phyloP scores from a whole-genome alignment of 495 filamentous ascomycete genomes.

The Lasiosphaeris hirsuta region DNA sequence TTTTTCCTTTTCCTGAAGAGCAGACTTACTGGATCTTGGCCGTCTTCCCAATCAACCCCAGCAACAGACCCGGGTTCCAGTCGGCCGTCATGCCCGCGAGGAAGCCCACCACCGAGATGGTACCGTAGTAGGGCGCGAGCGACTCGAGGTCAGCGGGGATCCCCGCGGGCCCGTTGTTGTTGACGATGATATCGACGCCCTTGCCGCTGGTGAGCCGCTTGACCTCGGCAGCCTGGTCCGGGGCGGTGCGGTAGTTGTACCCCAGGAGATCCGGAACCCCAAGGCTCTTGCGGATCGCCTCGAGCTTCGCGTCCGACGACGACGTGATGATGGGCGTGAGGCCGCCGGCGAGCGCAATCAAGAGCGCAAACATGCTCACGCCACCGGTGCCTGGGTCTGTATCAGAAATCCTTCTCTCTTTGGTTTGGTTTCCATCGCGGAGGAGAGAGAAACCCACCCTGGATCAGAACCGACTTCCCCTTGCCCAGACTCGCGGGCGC shows the following conservation, averaged over 20 bases:
- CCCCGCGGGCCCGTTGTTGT: constrained; percentile 21
- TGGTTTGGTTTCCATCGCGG: too few species aligned
- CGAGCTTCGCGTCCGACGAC: constrained; percentile 33
- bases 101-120: constrained; percentile 19
- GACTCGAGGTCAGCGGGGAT: constrained; percentile 14
- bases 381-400: constrained; percentile 20
- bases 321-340: constrained; percentile 39
- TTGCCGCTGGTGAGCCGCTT: constrained; percentile 26
- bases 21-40: constrained; percentile 13
- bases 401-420: too few species aligned
- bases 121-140: constrained; percentile 1
- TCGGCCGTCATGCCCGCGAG: constrained; percentile 10
- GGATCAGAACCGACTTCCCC: constrained; percentile 1
- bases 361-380: constrained; percentile 19
- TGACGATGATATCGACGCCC: constrained; percentile 32
- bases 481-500: background rate
- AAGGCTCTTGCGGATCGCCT: background rate
- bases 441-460: background rate
- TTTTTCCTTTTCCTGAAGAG: background rate
- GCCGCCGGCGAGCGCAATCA: constrained; percentile 23
- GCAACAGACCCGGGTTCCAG: constrained; percentile 13
- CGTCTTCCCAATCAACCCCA: constrained; percentile 17
- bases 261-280: background rate
- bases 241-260: constrained; percentile 29
- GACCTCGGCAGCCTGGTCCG: constrained; percentile 23